Base-by-base conservation (phyloP, 164 flowering plant genomes). In the Vitis rupestris region DNA sequence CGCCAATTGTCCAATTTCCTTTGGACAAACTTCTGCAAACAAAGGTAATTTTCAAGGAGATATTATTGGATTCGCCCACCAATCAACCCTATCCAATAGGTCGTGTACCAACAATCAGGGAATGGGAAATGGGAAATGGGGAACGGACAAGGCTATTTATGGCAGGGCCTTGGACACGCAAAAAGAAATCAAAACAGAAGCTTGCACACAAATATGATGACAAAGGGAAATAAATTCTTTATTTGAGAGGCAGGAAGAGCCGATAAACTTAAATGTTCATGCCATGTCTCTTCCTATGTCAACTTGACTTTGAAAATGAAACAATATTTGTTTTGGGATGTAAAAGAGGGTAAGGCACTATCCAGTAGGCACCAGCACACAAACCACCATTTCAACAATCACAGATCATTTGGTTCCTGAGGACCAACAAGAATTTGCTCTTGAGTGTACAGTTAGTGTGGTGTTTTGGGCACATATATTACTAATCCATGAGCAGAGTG, bases 401-500 rank as follows among this genome's bases (percentile, higher is more conserved):
- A 50, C 56, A 50, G 23, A 48, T 6, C 9, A 50, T 10, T 50
- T 49, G 37, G 55, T 5, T 50, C 66, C 37, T 14, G 49, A 58
- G 13, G 63, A 61, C 50, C 29, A 55, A 61, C 47, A 55, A 19
- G 62, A 37, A 29, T 3, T 47, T 47, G 27, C 71, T 59, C 71
- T 56, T 23, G 29, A 49, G 64, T 49, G 13, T 50, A 50, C 23
- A 47, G 27, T 9, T 23, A 8, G 29, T 54, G 31, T 44, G 57
- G 6, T 15, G 8, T 58, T 31, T 12, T 11, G 16, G 16, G n/a
- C 51, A 23, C 9, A 10, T 50, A 10, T 56, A 49, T 50, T 29
- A 50, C 78, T 60, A 82, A 47, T 65, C 64, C 57, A 70, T 71
- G 50, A 75, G 80, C 67, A 90, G 86, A 12, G 75, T 71, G 72